Conservation (phyloP, 306 rosid species). For the Cucumis hystrix region DNA sequence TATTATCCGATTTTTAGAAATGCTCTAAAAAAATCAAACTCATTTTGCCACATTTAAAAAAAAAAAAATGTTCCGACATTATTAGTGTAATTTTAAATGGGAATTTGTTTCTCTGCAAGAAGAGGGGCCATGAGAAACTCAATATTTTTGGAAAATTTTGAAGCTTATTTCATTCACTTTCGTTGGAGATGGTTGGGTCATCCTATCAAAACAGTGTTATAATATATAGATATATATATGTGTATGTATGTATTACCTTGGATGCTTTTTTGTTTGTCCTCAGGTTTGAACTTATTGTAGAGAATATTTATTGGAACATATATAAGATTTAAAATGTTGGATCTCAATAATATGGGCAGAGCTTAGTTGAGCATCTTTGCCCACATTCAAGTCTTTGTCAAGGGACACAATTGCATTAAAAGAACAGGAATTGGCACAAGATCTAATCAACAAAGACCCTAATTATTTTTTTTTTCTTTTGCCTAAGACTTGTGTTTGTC, state of each 20-base stretch:
- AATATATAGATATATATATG: no score
- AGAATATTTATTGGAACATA: no score
- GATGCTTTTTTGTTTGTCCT: background rate
- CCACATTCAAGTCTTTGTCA: background rate
- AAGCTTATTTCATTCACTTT: background rate
- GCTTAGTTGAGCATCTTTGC: background rate
- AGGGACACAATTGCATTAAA: background rate
- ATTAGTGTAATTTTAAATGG: background rate
- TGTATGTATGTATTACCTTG: background rate
- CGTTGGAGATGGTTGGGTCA: background rate
- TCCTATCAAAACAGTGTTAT: background rate
- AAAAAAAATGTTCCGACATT: no score
- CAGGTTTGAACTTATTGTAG: background rate
- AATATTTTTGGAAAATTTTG: background rate
- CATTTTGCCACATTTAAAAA: no score
- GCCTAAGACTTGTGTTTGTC: background rate
- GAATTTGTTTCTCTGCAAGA: background rate
- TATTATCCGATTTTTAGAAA: no score
- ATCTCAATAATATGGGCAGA: background rate
- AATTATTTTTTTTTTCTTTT: background rate
- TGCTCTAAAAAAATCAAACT: no score
- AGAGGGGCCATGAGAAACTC: background rate
- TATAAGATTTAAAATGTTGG: background rate
- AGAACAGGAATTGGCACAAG: background rate
- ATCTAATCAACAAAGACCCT: slow-evolving; percentile 1